Evolutionary conservation across 192 early-diverging fungal species (phyloP).

Genomic region (Entomortierella lignicola): DNA sequence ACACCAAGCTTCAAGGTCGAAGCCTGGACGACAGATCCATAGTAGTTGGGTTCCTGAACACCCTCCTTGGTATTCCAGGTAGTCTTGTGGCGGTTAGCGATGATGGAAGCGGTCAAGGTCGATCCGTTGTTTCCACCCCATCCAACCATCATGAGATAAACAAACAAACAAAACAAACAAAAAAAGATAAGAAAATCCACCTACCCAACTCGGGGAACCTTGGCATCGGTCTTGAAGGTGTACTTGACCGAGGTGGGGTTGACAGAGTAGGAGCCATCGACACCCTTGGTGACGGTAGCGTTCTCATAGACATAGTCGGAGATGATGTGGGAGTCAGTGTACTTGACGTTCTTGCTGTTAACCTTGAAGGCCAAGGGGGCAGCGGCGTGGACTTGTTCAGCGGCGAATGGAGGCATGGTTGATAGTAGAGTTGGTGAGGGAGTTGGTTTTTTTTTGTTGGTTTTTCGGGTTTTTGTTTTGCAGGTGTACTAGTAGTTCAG

Average conservation of each 20-base stretch:
- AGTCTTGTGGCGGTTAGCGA: constrained; percentile 91
- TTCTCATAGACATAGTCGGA: constrained; percentile 93
- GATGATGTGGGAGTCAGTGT: constrained; percentile 82
- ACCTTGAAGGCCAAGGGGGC: constrained; percentile 82
- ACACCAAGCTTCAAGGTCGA: constrained; percentile 97
- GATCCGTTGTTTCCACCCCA: constrained; percentile 99
- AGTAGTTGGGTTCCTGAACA: constrained; percentile 94
- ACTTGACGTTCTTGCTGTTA: constrained; percentile 88
- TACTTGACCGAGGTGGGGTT: constrained; percentile 89
- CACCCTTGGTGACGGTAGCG: constrained; percentile 79
- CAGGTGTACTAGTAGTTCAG: neutral
- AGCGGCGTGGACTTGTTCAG: constrained; percentile 54
- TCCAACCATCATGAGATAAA: constrained; percentile 97
- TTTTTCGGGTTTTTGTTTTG: constrained; percentile 2
- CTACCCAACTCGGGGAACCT: constrained; percentile 86
- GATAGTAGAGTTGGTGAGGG: no score
- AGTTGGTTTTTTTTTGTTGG: constrained; percentile 14
- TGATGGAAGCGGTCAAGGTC: constrained; percentile 95
- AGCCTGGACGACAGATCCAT: constrained; percentile 95
- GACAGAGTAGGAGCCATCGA: constrained; percentile 77
- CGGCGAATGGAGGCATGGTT: constrained; percentile 56
- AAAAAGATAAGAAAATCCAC: constrained; percentile 21
- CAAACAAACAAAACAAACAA: constrained; percentile 4
- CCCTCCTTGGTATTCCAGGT: constrained; percentile 96
- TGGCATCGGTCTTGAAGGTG: constrained; percentile 88